Conservation (phyloP, 768 basidiomycete genomes). For the Mycena amicta region DNA sequence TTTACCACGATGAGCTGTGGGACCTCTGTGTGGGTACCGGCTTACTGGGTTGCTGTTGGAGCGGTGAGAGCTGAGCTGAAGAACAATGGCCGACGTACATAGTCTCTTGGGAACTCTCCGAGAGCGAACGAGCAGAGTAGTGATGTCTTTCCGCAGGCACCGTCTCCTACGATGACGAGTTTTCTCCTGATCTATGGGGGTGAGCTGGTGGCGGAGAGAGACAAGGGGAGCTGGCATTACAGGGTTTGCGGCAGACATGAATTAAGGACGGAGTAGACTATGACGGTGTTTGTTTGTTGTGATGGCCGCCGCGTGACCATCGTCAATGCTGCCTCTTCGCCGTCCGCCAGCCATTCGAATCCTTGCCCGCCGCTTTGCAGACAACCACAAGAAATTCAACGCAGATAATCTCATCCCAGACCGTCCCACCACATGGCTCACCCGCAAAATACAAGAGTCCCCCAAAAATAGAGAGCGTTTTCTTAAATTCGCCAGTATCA, state of each 20-base stretch:
- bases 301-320: neutral
- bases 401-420: constrained; percentile 14
- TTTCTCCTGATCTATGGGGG: constrained; percentile 81
- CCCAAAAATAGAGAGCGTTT: constrained; percentile 17
- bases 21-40: constrained; percentile 4
- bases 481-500: constrained; percentile 9
- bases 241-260: neutral
- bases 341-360: no score
- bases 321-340: no score
- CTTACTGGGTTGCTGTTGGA: constrained; percentile 61
- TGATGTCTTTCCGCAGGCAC: constrained; percentile 97
- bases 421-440: constrained; percentile 10
- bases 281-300: neutral
- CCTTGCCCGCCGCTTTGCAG: constrained; percentile 1
- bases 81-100: constrained; percentile 55
- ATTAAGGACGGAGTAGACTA: neutral
- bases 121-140: constrained; percentile 89
- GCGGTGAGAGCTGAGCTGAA: constrained; percentile 14
- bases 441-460: constrained; percentile 18
- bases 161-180: constrained; percentile 96
- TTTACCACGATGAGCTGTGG: constrained; percentile 35
- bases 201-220: constrained; percentile 1
- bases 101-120: constrained; percentile 95
- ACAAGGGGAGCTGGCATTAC: neutral
- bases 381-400: constrained; percentile 1